phyloP scores from a whole-genome alignment of 1,284 basidiomycete species.

The Lentinus polychrous region DNA sequence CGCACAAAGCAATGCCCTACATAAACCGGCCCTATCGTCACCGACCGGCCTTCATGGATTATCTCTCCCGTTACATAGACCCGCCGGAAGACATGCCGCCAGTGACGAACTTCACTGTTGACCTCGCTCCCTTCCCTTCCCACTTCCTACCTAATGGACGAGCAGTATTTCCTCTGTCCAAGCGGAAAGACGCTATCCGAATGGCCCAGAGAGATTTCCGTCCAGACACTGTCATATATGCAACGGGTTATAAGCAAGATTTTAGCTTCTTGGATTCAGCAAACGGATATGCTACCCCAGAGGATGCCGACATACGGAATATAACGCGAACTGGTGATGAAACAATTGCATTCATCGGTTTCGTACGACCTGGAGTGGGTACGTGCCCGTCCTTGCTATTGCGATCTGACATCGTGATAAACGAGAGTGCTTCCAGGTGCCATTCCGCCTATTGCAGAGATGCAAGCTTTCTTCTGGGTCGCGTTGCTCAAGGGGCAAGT shows the following conservation, averaged over 20 bases:
- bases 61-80: slow-evolving; percentile 49
- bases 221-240: slow-evolving; percentile 46
- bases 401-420: neutral
- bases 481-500: slow-evolving; percentile 41
- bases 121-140: slow-evolving; percentile 55
- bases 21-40: slow-evolving; percentile 51
- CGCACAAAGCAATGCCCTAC: slow-evolving; percentile 53
- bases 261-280: slow-evolving; percentile 45
- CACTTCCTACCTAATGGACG: slow-evolving; percentile 39
- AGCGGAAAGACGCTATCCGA: slow-evolving; percentile 37
- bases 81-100: slow-evolving; percentile 44
- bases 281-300: slow-evolving; percentile 41
- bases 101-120: slow-evolving; percentile 42
- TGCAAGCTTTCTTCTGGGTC: slow-evolving; percentile 60
- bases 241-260: slow-evolving; percentile 47
- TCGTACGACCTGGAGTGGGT: slow-evolving; percentile 58
- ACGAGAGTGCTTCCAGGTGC: slow-evolving; percentile 32
- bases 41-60: slow-evolving; percentile 36
- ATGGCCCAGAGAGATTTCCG: slow-evolving; percentile 37
- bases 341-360: slow-evolving; percentile 54
- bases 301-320: slow-evolving; percentile 46
- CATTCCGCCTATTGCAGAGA: slow-evolving; percentile 63
- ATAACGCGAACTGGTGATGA: slow-evolving; percentile 43
- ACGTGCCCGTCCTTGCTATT: slow-evolving; percentile 12
- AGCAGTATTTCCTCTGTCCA: slow-evolving; percentile 41